phyloP scores from a whole-genome alignment of 1,284 basidiomycete species.

The Tilletia indica region DNA sequence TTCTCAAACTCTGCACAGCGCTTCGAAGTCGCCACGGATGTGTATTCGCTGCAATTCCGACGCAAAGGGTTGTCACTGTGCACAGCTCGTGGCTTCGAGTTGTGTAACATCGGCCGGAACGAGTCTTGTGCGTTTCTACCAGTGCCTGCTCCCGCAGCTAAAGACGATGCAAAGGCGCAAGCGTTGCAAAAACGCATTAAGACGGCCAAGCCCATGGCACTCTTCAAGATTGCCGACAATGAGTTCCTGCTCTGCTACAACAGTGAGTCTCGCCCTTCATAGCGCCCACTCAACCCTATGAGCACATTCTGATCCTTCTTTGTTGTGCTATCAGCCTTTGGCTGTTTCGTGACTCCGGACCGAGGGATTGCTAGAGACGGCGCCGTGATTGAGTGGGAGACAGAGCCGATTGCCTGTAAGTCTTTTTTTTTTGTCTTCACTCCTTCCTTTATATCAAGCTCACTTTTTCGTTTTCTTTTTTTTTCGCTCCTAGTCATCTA shows the following conservation, averaged over 20 bases:
- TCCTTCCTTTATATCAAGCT: neutral
- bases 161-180: conserved; percentile 71
- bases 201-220: conserved; percentile 74
- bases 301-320: conserved; percentile 49
- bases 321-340: conserved; percentile 61
- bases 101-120: conserved; percentile 73
- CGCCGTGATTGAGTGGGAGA: conserved; percentile 90
- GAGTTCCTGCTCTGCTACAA: conserved; percentile 92
- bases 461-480: too few relatives aligned
- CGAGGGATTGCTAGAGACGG: conserved; percentile 43
- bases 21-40: conserved; percentile 87
- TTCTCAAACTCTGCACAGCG: conserved; percentile 60
- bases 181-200: conserved; percentile 78
- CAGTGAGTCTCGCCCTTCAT: conserved; percentile 53
- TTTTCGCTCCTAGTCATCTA: conserved; percentile 65
- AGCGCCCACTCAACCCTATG: neutral
- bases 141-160: conserved; percentile 64
- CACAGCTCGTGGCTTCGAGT: conserved; percentile 83
- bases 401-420: conserved; percentile 58
- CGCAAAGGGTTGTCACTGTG: conserved; percentile 87
- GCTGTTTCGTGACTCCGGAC: conserved; percentile 64
- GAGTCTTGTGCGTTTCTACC: conserved; percentile 65
- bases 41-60: conserved; percentile 82
- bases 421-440: conserved; percentile 58
- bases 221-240: conserved; percentile 75